Base-by-base conservation (phyloP, 2,329 filamentous ascomycete genomes). In the Neocatenulostroma microsporum region DNA sequence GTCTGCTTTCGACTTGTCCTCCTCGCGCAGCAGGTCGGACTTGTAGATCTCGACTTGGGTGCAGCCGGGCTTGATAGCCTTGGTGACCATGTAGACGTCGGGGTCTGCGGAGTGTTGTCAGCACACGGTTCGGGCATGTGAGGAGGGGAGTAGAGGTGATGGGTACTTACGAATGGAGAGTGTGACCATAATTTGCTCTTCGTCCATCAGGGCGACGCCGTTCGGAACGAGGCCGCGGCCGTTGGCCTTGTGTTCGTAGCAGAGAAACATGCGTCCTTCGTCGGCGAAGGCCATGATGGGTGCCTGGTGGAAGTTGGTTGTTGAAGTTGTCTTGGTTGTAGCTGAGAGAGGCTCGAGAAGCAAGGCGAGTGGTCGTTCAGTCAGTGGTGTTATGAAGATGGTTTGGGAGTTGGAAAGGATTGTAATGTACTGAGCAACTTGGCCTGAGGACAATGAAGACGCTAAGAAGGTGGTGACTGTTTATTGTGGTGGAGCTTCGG, bases 241-340 rank as follows among this genome's bases (percentile, higher is more conserved):
- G 13, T 41, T 41, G 28, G 39, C 34, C 31, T 44, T 44, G 34
- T 48, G 38, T 28, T 44, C 46, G 30, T 39, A 40, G 5, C 37
- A 25, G 30, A 46, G 36, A 8, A 9, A 15, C 14, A 30, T 30
- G 27, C 14, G 10, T 11, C 8, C 14, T 33, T 12, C 13, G 27
- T 6, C 25, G 21, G 19, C 27, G 19, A 10, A 10, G 12, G 9
- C 24, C 9, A 21, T 33, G 17, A 21, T 33, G 17, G 9, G 27
- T 30, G 13, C n/a, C n/a, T n/a, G n/a, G n/a, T n/a, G n/a, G n/a
- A n/a, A n/a, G n/a, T n/a, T n/a, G n/a, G n/a, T n/a, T n/a, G n/a
- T n/a, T n/a, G n/a, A n/a, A n/a, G n/a, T n/a, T n/a, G 23, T 24
- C 9, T 9, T 24, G n/a, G 23, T 9, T 24, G 9, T 24, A 24